Base-by-base conservation (phyloP, 352 stramenopile genomes). In the Phytophthora tubulina region DNA sequence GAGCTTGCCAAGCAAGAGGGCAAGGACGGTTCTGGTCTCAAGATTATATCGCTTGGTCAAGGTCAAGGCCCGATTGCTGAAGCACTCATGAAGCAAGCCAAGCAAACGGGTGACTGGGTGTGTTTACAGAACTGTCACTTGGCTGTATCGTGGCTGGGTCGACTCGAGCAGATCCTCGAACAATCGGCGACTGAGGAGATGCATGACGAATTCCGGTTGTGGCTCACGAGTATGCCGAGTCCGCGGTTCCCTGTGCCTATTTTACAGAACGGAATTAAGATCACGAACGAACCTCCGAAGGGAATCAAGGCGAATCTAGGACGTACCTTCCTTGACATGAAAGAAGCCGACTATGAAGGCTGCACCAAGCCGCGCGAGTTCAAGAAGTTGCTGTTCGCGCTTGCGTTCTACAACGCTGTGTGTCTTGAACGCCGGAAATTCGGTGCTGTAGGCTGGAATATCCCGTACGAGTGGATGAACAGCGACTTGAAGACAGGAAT, bases 401-500 rank as follows among this genome's bases (percentile, higher is more conserved):
- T 98, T 0, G 92, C 93, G 9, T 99, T 99, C 65, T 99, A 98
- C 82, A 98, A 99, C 62, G 95, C 93, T 8, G 85, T 98, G 35
- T 98, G 97, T 61, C 77, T 99, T 4, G 96, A 98, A 63, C 84
- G 96, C 2, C 86, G 95, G 10, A 98, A 98, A 56, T 99, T 98
- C 63, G 96, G 96, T 21, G 93, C 96, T 2, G 91, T 99, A 3
- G 96, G 96, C 5, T 99, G 95, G 96, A 98, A 98, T 61, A 98
- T 98, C 56, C 93, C 93, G 3, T 99, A 99, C 70, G 96, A 97
- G 39, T 99, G 95, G 94, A 99, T 98, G 93, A 98, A 99, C 58
- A 97, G 86, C 52, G 96, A 99, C 67, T 57, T 98, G 3, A 98
- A 98, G 72, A 97, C 95, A 31, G 94, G 89, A 15, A 97, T 97